Conservation (phyloP, 345 rosid genomes). For the Isatis tinctoria region DNA sequence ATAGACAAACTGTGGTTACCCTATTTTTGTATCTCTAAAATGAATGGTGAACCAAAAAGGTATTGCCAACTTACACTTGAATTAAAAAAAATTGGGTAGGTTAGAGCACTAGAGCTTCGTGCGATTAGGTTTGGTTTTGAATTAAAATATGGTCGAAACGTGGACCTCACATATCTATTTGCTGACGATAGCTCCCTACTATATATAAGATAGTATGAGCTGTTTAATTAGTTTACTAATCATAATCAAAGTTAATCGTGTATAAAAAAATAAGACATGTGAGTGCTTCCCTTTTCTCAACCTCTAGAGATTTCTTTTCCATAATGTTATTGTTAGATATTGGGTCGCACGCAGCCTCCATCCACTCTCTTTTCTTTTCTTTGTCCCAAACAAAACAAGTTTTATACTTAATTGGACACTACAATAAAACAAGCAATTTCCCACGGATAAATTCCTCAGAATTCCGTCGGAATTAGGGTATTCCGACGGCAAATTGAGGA, state of each 20-base stretch:
- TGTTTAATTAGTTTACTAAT: not conserved
- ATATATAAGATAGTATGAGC: not conserved
- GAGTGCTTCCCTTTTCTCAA: conserved; percentile 1
- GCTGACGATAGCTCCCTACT: not conserved
- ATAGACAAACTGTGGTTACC: not conserved
- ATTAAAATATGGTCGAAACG: not conserved
- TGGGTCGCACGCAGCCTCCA: conserved; percentile 25
- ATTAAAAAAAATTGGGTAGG: conserved; percentile 9
- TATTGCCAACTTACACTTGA: not conserved
- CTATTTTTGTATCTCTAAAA: too few species aligned
- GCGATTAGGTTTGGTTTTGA: conserved; percentile 1
- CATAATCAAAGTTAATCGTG: not conserved
- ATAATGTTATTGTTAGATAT: conserved; percentile 9
- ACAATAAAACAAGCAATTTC: too few species aligned
- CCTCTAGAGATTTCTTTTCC: conserved; percentile 5
- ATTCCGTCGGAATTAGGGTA: too few species aligned
- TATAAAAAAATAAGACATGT: not conserved
- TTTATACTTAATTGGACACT: too few species aligned
- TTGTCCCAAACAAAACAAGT: not conserved
- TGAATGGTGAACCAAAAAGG: not conserved
- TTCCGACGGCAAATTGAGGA: too few species aligned
- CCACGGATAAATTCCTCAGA: too few species aligned
- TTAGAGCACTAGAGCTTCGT: conserved; percentile 22
- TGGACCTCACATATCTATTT: conserved; percentile 19
- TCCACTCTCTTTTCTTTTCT: not conserved